These are phyloP conservation scores for Hypholoma sublateritium DNA, from an alignment of 768 basidiomycete species.

Conservation along the genomic window DNA sequence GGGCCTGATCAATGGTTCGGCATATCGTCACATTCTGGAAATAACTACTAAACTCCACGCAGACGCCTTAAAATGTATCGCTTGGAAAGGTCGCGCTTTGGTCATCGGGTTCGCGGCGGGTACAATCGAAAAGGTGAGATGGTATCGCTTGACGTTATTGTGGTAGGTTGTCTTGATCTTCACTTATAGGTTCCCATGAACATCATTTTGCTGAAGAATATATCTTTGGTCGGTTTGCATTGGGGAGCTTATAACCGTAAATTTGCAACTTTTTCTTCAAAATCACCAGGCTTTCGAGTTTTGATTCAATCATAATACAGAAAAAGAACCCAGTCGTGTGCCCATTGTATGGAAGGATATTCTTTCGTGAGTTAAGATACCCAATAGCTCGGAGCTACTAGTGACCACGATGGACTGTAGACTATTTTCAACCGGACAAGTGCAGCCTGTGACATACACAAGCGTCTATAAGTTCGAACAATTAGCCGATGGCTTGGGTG, in stretches of 20 bases:
- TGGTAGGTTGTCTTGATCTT: not conserved
- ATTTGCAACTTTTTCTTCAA: slow-evolving; percentile 22
- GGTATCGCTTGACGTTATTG: not conserved
- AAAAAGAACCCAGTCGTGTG: slow-evolving; percentile 64
- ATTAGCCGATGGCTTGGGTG: slow-evolving; percentile 66
- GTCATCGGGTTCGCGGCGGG: slow-evolving; percentile 95
- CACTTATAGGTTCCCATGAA: slow-evolving; percentile 74
- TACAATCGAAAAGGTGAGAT: slow-evolving; percentile 72
- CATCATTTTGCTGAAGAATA: slow-evolving; percentile 80
- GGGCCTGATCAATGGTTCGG: slow-evolving; percentile 66
- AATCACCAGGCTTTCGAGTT: not conserved
- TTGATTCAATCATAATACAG: slow-evolving; percentile 31
- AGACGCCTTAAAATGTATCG: slow-evolving; percentile 91
- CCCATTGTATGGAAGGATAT: slow-evolving; percentile 72
- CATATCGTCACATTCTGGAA: not conserved
- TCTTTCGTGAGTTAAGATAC: slow-evolving; percentile 44
- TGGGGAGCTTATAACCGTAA: slow-evolving; percentile 82
- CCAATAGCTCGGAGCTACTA: not conserved
- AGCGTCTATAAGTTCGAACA: slow-evolving; percentile 68
- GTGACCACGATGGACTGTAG: slow-evolving; percentile 31
- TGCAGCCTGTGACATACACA: slow-evolving; percentile 70
- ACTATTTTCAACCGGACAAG: slow-evolving; percentile 63
- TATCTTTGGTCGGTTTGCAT: slow-evolving; percentile 79
- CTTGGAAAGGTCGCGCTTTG: slow-evolving; percentile 89
- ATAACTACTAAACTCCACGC: not conserved